These are phyloP conservation scores for Talaromyces atroroseus DNA, from an alignment of 2,329 filamentous ascomycete genomes.

Conservation along the genomic window DNA sequence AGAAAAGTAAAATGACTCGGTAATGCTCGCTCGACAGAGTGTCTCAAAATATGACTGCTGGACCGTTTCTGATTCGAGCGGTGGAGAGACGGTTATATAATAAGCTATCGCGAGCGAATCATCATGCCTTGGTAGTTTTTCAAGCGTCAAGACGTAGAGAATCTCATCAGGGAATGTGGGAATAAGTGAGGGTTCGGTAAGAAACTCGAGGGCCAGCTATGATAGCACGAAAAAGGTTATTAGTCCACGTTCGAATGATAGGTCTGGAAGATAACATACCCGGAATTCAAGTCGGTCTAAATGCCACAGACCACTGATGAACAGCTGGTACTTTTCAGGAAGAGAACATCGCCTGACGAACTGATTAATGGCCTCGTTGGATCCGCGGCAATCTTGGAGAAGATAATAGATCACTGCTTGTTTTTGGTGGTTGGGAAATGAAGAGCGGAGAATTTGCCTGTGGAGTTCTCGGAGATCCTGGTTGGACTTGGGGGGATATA, in stretches of 20 bases:
- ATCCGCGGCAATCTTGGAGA: constrained; percentile 64
- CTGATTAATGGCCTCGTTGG: constrained; percentile 46
- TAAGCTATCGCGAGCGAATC: constrained; percentile 67
- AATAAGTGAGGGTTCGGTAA: constrained; percentile 72
- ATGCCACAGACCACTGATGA: constrained; percentile 77
- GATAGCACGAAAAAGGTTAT: background rate
- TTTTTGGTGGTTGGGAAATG: constrained; percentile 68
- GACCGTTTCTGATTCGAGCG: constrained; percentile 59
- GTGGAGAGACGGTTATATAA: constrained; percentile 69
- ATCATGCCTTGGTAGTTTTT: constrained; percentile 54
- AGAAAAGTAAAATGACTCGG: constrained; percentile 69
- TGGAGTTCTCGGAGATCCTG: constrained; percentile 64
- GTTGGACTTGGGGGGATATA: constrained; percentile 70
- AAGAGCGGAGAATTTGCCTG: constrained; percentile 60
- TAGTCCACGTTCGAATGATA: background rate
- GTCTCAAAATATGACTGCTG: constrained; percentile 65
- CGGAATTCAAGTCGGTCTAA: constrained; percentile 67
- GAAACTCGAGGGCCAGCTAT: constrained; percentile 64
- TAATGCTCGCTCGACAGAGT: constrained; percentile 60
- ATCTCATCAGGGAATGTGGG: constrained; percentile 83
- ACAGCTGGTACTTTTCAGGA: constrained; percentile 69
- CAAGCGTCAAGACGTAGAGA: constrained; percentile 59
- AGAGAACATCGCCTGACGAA: constrained; percentile 62
- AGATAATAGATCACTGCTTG: constrained; percentile 80
- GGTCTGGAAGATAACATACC: constrained; percentile 34